A percentile compares a stretch with the other conserved stretches of the same genome.
phyloP scores from a whole-genome alignment of 208 protist species.

The Cochliopodium minus region DNA sequence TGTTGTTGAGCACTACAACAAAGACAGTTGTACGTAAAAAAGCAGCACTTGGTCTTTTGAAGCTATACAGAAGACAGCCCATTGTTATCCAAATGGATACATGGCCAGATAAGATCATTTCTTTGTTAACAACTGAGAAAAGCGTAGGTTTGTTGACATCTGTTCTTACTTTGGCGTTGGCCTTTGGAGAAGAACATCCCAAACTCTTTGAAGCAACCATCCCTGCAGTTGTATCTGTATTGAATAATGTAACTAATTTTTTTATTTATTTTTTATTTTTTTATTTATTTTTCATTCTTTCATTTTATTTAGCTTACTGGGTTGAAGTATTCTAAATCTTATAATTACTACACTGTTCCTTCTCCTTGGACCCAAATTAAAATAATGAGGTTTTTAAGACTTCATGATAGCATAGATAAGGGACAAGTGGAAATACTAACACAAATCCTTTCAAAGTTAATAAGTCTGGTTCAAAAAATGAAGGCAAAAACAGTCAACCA shows the following conservation, averaged over 20 bases:
- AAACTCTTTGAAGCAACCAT: conserved; percentile 41
- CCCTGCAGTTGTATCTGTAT: not conserved
- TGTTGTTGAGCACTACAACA: conserved; percentile 56
- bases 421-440: no score
- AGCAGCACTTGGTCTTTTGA: conserved; percentile 81
- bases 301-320: no score
- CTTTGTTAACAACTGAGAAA: conserved; percentile 48
- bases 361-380: conserved; percentile 94
- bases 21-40: conserved; percentile 86
- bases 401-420: no score
- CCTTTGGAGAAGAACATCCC: conserved; percentile 45
- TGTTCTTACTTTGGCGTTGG: conserved; percentile 65
- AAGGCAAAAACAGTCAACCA: conserved; percentile 71
- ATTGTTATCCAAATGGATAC: conserved; percentile 48
- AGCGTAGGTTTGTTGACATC: conserved; percentile 76
- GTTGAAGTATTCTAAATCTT: conserved; percentile 53
- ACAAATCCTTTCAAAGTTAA: no score
- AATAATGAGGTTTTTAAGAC: no score
- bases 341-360: conserved; percentile 89
- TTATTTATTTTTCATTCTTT: no score
- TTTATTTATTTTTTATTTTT: not conserved
- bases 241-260: not conserved
- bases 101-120: conserved; percentile 51
- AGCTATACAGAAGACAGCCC: conserved; percentile 79
- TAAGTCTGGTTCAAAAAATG: conserved; percentile 31